A percentile compares a stretch with the other conserved stretches of the same genome.
Conservation (phyloP, 2,329 filamentous ascomycete genomes). For the Mycocentrospora acerina region DNA sequence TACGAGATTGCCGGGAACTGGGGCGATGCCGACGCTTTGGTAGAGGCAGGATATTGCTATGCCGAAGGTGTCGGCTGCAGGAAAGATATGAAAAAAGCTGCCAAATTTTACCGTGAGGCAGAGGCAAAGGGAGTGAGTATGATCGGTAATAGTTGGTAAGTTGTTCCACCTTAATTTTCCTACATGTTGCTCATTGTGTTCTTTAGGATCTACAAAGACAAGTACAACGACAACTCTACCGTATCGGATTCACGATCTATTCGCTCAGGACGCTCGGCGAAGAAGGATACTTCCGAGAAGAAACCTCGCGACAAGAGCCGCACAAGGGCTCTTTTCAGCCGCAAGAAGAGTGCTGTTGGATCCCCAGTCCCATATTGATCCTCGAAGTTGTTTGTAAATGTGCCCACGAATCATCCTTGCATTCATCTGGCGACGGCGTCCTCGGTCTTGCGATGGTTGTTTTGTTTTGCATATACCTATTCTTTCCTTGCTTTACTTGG, state of each 20-base stretch:
- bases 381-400: too few relatives aligned
- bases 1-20: conserved; percentile 96
- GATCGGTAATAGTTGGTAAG: conserved; percentile 97
- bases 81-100: conserved; percentile 94
- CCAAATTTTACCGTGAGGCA: conserved; percentile 84
- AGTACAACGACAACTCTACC: conserved; percentile 65
- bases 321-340: conserved; percentile 71
- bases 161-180: conserved; percentile 17
- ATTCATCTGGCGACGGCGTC: conserved; percentile 36
- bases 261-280: conserved; percentile 49
- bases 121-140: conserved; percentile 95
- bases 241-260: conserved; percentile 45
- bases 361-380: background rate
- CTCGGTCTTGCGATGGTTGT: conserved; percentile 22
- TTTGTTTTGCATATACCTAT: conserved; percentile 34
- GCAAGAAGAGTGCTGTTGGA: conserved; percentile 51
- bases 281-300: conserved; percentile 51
- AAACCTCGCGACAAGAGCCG: conserved; percentile 75
- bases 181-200: too few relatives aligned
- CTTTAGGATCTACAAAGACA: conserved; percentile 89
- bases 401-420: conserved; percentile 32
- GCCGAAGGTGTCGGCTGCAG: conserved; percentile 90
- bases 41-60: conserved; percentile 95
- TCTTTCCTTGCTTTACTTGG: conserved; percentile 6
- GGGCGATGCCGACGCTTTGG: conserved; percentile 92